Base-by-base conservation (phyloP, 2,329 filamentous ascomycete genomes). In the Dactylellina leptospora region DNA sequence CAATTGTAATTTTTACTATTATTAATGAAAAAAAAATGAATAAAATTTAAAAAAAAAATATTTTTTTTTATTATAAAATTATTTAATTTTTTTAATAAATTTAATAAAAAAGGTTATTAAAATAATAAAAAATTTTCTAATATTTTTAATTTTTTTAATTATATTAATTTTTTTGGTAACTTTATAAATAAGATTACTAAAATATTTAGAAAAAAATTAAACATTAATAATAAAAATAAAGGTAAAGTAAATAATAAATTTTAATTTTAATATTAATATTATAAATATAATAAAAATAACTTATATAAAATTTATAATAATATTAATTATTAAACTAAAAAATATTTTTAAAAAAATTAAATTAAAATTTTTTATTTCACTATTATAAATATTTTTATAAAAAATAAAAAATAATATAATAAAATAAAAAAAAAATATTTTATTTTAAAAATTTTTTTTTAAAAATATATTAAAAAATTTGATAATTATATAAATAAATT, bases 191-290 rank as follows among this genome's bases (percentile, higher is more conserved):
- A 44, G n/a, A n/a, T 44, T 44, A 10, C 23, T 47, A 23, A 8
- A 44, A 8, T 8, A 44, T 44, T 44, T 44, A 8, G 6, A n/a
- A 44, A n/a, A 44, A 44, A 20, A n/a, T 44, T 44, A 44, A 20
- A 44, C n/a, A 13, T 18, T 47, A 23, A 20, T 10, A 22, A 23
- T 47, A 20, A 20, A 47, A 20, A 47, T 47, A 10, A 6, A 20
- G 11, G 11, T 11, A 10, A 20, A 20, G 22, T 20, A 20, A 47
- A 10, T 18, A 5, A 20, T 10, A 23, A 20, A 54, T 16, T 36
- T 54, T 38, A 33, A 54, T 54, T 54, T 23, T 33, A n/a, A 33
- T 22, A 23, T 33, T 23, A 33, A 22, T 11, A 20, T 38, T 33
- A 54, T 8, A 44, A n/a, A n/a, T n/a, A 44, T 44, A 8, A n/a